Conservation (phyloP, 306 rosid species). For the Rosa rugosa region DNA sequence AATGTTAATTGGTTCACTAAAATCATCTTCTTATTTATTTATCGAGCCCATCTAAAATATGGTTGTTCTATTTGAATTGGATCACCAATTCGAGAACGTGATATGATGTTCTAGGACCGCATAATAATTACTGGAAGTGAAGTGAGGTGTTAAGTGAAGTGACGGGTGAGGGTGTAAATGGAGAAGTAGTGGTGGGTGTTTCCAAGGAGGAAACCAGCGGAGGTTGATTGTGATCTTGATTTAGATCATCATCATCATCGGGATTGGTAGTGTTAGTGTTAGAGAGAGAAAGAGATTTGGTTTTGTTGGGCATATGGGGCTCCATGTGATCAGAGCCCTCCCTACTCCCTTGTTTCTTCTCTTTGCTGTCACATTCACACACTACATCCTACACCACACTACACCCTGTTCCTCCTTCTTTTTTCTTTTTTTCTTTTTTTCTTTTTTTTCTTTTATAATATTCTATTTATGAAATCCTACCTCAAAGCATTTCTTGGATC, state of each 20-base stretch:
- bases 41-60: no score
- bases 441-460: not conserved
- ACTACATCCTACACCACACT: conserved; percentile 24
- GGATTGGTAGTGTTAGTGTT: conserved; percentile 39
- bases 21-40: no score
- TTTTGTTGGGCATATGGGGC: conserved; percentile 91
- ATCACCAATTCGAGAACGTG: no score
- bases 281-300: conserved; percentile 34
- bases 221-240: conserved; percentile 13
- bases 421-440: not conserved
- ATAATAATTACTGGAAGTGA: not conserved
- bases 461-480: not conserved
- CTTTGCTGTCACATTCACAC: conserved; percentile 53
- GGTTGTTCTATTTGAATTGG: no score
- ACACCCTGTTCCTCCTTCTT: not conserved
- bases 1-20: no score
- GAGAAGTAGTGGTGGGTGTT: conserved; percentile 61
- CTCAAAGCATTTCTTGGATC: conserved; percentile 24
- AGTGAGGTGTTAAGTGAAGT: not conserved
- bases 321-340: conserved; percentile 69
- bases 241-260: conserved; percentile 36
- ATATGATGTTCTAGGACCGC: not conserved
- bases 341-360: conserved; percentile 24
- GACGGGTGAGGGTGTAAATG: conserved; percentile 1
- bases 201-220: conserved; percentile 86